These are phyloP conservation scores for Grosmannia clavigera DNA, from an alignment of 2,329 filamentous ascomycete genomes.

Conservation along the genomic window DNA sequence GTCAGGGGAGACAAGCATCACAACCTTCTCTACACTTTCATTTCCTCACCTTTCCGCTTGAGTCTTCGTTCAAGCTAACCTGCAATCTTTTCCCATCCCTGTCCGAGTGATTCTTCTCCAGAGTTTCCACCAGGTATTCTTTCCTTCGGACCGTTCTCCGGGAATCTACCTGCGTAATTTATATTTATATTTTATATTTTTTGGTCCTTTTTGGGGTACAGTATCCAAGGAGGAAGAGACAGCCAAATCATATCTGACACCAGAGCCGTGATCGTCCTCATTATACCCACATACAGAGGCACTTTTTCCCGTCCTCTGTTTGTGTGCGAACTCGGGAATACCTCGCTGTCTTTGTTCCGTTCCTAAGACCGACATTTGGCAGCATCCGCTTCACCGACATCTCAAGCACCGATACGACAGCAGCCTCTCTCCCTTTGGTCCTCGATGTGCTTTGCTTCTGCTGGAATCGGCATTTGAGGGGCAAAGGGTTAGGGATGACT, in stretches of 20 bases:
- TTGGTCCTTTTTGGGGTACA: not conserved
- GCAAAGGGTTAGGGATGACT: not conserved
- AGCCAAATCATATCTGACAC: not conserved
- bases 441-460: not conserved
- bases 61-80: not conserved
- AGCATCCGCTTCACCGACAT: not conserved
- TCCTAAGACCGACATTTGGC: not conserved
- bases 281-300: too few species aligned
- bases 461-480: not conserved
- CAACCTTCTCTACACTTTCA: not conserved
- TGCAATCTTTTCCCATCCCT: not conserved
- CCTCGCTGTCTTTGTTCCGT: too few species aligned
- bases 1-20: not conserved
- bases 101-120: not conserved
- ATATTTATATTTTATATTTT: too few species aligned
- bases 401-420: not conserved
- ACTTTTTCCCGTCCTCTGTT: too few species aligned
- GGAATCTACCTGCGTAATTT: not conserved
- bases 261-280: too few species aligned
- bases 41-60: not conserved
- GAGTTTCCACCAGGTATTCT: not conserved
- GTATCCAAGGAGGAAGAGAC: not conserved
- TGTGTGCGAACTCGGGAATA: too few species aligned
- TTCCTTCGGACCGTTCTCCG: not conserved
- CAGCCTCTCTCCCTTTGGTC: not conserved